Conservation (phyloP, 2,329 filamentous ascomycete genomes). For the Aspergillus sp. region DNA sequence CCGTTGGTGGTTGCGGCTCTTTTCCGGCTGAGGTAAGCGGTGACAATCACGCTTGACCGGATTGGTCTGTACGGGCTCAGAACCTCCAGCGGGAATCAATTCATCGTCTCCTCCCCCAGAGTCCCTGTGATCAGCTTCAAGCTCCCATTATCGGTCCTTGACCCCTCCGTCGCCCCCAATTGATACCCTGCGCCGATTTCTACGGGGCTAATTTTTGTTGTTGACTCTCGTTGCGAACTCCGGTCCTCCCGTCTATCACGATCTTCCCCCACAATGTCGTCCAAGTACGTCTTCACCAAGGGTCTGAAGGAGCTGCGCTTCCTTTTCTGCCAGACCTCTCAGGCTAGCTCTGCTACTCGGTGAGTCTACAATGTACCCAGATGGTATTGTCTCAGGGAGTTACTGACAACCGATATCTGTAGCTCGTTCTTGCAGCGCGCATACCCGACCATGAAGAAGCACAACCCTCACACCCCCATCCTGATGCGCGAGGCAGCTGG, state of each 20-base stretch:
- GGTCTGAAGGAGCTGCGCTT: conserved; percentile 94
- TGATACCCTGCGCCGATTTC: background rate
- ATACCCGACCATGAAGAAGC: conserved; percentile 99
- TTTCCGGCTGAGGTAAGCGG: conserved; percentile 35
- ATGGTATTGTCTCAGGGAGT: background rate
- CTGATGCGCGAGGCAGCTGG: conserved; percentile 89
- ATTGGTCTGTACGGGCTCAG: conserved; percentile 22
- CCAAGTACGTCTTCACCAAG: conserved; percentile 89
- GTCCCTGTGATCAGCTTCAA: background rate
- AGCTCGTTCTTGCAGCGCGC: conserved; percentile 88
- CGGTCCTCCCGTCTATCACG: conserved; percentile 4
- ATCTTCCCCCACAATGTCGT: conserved; percentile 66
- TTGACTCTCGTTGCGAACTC: background rate
- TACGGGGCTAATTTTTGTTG: background rate
- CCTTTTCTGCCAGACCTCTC: conserved; percentile 91
- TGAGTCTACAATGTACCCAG: conserved; percentile 47
- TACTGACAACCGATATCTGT: background rate
- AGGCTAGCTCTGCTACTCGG: conserved; percentile 87
- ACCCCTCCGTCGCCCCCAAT: conserved; percentile 13
- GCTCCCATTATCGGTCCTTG: conserved; percentile 4
- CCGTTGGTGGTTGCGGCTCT: conserved; percentile 20
- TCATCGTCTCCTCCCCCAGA: conserved; percentile 8
- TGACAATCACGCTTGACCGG: conserved; percentile 27
- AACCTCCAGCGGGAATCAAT: conserved; percentile 12
- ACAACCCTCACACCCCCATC: conserved; percentile 92